Percentiles rank a stretch among this genome's conserved stretches.
phyloP scores from a whole-genome alignment of 2,329 filamentous ascomycete species.

The Aspergillus niger region DNA sequence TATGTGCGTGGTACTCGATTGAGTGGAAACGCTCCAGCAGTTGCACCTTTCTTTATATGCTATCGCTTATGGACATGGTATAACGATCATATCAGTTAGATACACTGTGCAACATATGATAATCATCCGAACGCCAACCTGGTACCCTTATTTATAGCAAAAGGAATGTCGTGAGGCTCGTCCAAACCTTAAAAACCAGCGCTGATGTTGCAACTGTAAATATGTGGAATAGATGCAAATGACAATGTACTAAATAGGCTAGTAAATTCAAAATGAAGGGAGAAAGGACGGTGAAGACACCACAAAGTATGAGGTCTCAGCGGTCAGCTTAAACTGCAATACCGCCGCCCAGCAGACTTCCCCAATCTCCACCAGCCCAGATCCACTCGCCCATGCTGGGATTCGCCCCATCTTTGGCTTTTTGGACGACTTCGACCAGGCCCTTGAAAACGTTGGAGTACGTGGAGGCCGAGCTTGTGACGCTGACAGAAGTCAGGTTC shows the following conservation, averaged over 20 bases:
- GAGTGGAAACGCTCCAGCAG: neutral
- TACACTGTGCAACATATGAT: conserved; percentile 10
- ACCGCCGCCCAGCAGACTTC: conserved; percentile 42
- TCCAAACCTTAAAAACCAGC: conserved; percentile 8
- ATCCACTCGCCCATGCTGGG: conserved; percentile 47
- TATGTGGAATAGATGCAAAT: neutral
- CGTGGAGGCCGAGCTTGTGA: conserved; percentile 31
- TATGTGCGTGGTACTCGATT: neutral
- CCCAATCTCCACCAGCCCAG: conserved; percentile 48
- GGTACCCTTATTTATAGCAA: conserved; percentile 4
- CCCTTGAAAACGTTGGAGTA: conserved; percentile 41
- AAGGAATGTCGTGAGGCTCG: conserved; percentile 9
- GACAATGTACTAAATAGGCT: neutral
- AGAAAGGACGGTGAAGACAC: neutral
- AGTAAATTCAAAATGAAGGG: neutral
- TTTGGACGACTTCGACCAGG: conserved; percentile 39
- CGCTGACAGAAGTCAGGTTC: conserved; percentile 31
- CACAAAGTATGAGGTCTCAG: neutral
- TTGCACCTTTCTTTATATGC: neutral
- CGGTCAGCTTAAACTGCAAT: conserved; percentile 32
- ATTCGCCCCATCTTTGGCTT: conserved; percentile 39
- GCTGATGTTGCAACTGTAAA: conserved; percentile 4
- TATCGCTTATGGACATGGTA: neutral
- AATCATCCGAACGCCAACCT: conserved; percentile 7
- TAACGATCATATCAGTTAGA: conserved; percentile 1